Base-by-base conservation (phyloP, 164 flowering plant species). In the Macadamia integrifolia region DNA sequence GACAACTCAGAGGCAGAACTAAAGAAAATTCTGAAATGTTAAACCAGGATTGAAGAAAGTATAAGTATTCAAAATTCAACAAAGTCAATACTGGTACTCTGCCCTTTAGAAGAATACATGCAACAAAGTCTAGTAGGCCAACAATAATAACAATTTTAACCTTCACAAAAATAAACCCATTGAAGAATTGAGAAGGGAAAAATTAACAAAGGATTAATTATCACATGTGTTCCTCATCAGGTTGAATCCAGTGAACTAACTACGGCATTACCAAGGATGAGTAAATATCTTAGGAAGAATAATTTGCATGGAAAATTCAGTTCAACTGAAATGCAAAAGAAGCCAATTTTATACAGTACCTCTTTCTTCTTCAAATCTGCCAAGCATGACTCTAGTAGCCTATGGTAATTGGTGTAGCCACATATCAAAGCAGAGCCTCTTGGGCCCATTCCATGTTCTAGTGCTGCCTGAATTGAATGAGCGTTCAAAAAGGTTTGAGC, bases 371-470 rank as follows among this genome's bases (percentile, higher is more conserved):
- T 93, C 69, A 88, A 80, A 46, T 75, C 80, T 62, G 98, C 96
- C 75, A 93, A 78, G 68, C 85, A 74, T 40, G 91, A 83, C 74
- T 93, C 98, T 13, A 93, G 80, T 40, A 78, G 68, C 75, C 90
- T 77, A 72, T 93, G 98, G 71, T 87, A 79, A 79, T 75, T 81
- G 40, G 97, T 91, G 75, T 93, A 93, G 3, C 97, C 98, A 77
- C 96, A 91, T n/a, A 91, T 89, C 62, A 91, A 74, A 58, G 96
- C 96, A 71, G 98, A 93, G 48, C 97, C 98, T 71, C 89, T 87
- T 2, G 98, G 98, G 2, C 97, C 97, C 97, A 93, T 91, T 67
- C 98, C 97, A 80, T 85, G 82, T 67, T 88, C 87, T 69, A 61
- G 81, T 7, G 89, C 93, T 66, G 89, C 96, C 98, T 93, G 70